Base-by-base conservation (phyloP, 2,329 filamentous ascomycete genomes). In the Trichoderma gracile region DNA sequence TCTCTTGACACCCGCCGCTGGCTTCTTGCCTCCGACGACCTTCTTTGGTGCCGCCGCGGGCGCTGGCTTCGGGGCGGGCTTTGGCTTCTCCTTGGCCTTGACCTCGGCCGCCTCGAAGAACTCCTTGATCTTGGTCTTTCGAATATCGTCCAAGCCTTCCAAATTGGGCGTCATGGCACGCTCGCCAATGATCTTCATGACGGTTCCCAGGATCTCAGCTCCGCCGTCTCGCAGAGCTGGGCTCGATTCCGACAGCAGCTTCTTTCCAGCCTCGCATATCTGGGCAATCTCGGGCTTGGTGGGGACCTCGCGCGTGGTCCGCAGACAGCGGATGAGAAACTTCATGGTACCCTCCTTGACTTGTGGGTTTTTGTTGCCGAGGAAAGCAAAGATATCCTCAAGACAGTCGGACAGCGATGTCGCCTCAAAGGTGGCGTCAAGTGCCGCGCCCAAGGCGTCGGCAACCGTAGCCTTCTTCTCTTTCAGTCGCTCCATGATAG, bases 131-230 rank as follows among this genome's bases (percentile, higher is more conserved):
- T 97, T 99, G 67, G 84, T 90, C 79, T 97, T 98, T 67, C 93
- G 87, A 69, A 98, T 98, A 25, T 99, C 95, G 73, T 99, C 95
- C 3, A 99, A 82, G 3, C 92, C 92, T 68, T 97, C 94, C 17
- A 99, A 80, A 74, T 96, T 91, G 9, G 92, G 90, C 49, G 90
- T 92, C 95, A 99, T 99, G 59, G 91, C 91, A 64, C 95, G 87
- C 77, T 99, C 96, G 47, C 95, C 94, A 80, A 98, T 91, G 63
- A 99, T 98, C 80, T 98, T 99, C 95, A 97, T 98, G 56, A 99
- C 78, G 0, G 93, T 97, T 68, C 96, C 95, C 3, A 99, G 81
- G 40, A 95, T 88, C 76, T 99, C 95, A 15, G 93, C 93, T 75
- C 93, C 95, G 33, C 92, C 93, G 55, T 94, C 89, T 77, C 95